Evolutionary conservation across 1,284 basidiomycete genomes (phyloP), one percentile per base, ranked within the genome.

Genomic region (Ceratobasidium sp.): DNA sequence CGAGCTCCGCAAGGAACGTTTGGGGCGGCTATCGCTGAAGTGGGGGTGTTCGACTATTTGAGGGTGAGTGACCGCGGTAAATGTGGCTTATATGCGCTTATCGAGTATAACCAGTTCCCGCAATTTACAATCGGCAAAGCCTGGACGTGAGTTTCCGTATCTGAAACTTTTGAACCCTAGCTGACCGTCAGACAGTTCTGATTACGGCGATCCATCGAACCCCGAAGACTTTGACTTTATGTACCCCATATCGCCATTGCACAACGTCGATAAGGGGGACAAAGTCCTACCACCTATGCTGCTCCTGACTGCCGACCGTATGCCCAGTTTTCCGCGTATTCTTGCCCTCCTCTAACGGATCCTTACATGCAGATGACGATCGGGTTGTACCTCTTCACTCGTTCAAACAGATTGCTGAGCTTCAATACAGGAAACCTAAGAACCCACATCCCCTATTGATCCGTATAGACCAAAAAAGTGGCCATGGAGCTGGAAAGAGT

Each of bases 171-270:
- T 41, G n/a, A 50, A 54, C 16, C 33, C 33, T 62, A 14, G 35
- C 20, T 16, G 10, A 50, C n/a, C 0, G 46, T 20, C 18, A 33
- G 35, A 6, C n/a, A 76, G 74, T 6, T 89, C 91, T 27, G 95
- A 96, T 84, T 96, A 92, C 81, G 94, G 94, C n/a, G 87, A 94
- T 82, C 93, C 94, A 4, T 89, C 92, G 80, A 86, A 91, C 77
- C 86, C 93, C 2, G 86, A 91, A 20, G 93, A 93, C 81, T 95
- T 95, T 81, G 94, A 95, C 85, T 95, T 94, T 85, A 93, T 95
- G 81, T 87, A 90, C 82, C 91, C 91, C 0, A 89, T 93, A 79
- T 94, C 94, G 16, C 94, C 94, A 0, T 81, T 95, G 59, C 94
- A 95, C 83, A 94, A 93, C 80, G 86, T 95, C 20, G 88, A 90